Percentiles rank a stretch among this genome's conserved stretches.
phyloP scores from a whole-genome alignment of 768 basidiomycete genomes.

The Psilocybe subaeruginosa region DNA sequence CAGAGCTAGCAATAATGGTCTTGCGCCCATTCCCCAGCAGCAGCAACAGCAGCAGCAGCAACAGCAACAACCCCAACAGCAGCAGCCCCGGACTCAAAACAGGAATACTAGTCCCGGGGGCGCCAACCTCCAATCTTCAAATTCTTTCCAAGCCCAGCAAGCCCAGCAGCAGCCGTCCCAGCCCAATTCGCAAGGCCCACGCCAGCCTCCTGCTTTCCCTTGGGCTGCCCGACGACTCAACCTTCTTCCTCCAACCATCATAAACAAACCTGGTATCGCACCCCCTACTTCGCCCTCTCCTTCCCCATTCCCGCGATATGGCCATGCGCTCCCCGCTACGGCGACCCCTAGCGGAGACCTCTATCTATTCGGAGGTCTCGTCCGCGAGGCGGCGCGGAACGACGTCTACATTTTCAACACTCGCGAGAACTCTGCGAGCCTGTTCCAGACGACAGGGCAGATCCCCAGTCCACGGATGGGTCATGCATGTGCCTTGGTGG shows the following conservation, averaged over 20 bases:
- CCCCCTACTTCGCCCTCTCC: constrained; percentile 75
- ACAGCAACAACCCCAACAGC: constrained; percentile 34
- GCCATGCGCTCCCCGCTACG: constrained; percentile 85
- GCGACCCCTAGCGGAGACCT: constrained; percentile 86
- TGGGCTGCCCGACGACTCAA: constrained; percentile 80
- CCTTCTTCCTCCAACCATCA: constrained; percentile 66
- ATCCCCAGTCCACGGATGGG: constrained; percentile 91
- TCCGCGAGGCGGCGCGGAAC: constrained; percentile 86
- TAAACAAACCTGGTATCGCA: constrained; percentile 65
- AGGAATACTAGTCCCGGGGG: constrained; percentile 34
- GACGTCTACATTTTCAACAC: constrained; percentile 93
- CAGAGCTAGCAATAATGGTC: constrained; percentile 26
- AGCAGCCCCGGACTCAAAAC: constrained; percentile 44
- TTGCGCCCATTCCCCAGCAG: constrained; percentile 25
- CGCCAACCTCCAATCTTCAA: constrained; percentile 27
- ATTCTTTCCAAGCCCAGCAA: constrained; percentile 25
- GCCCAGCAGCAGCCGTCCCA: constrained; percentile 23
- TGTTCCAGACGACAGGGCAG: constrained; percentile 88
- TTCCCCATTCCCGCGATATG: constrained; percentile 95
- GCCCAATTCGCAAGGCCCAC: constrained; percentile 30
- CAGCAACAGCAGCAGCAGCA: constrained; percentile 29
- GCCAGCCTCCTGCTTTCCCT: constrained; percentile 64
- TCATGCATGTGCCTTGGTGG: constrained; percentile 94
- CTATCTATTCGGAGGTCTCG: constrained; percentile 96
- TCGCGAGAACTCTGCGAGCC: constrained; percentile 74